Conservation (phyloP, 371 early-diverging fungal genomes). For the Umbelopsis sp. region DNA sequence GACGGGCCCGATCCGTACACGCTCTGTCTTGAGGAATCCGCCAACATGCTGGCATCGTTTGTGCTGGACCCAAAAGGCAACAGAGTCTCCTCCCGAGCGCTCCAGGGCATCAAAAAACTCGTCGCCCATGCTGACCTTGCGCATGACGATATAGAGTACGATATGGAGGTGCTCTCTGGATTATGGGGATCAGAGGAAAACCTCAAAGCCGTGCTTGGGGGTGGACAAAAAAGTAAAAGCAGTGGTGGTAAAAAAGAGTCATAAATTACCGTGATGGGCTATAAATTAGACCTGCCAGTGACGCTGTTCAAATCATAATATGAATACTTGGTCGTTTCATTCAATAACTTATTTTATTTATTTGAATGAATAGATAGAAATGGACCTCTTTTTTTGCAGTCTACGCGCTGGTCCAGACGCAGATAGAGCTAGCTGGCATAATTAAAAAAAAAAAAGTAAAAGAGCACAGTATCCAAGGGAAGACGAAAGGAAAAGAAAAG, state of each 20-base stretch:
- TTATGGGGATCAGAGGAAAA: conserved; percentile 13
- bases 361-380: background rate
- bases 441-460: background rate
- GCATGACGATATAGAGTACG: conserved; percentile 30
- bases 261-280: background rate
- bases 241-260: no score
- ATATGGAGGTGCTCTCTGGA: conserved; percentile 36
- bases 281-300: no score
- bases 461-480: background rate
- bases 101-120: conserved; percentile 54
- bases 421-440: background rate
- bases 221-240: background rate
- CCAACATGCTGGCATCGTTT: conserved; percentile 30
- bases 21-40: conserved; percentile 30
- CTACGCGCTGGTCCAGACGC: background rate
- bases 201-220: conserved; percentile 2
- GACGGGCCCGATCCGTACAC: conserved; percentile 18
- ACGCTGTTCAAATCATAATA: no score
- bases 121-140: conserved; percentile 31
- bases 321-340: no score
- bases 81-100: conserved; percentile 37
- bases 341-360: background rate
- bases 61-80: conserved; percentile 22
- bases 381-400: background rate
- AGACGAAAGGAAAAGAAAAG: background rate